Conservation (phyloP, 2,329 filamentous ascomycete genomes). For the Aspergillus piperis region DNA sequence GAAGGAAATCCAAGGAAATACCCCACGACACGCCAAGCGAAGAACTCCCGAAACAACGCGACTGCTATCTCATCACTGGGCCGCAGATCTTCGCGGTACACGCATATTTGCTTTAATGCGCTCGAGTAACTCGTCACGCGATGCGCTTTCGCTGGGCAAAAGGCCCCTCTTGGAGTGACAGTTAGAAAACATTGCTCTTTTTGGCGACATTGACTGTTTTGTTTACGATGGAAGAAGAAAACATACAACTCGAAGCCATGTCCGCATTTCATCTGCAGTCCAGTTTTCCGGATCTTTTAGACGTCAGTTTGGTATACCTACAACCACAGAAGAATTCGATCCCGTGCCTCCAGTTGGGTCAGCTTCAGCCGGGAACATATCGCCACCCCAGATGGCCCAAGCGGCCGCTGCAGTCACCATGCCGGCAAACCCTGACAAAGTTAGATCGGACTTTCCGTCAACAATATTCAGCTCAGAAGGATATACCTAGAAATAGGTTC, state of each 20-base stretch:
- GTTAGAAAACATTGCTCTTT: conserved; percentile 6
- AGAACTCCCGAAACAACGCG: not conserved
- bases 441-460: conserved; percentile 16
- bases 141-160: conserved; percentile 60
- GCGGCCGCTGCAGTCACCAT: conserved; percentile 77
- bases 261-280: conserved; percentile 75
- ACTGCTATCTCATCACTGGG: not conserved
- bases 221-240: not conserved
- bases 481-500: conserved; percentile 69
- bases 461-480: not conserved
- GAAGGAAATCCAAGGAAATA: conserved; percentile 1
- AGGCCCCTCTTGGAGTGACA: conserved; percentile 59
- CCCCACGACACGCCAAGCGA: not conserved
- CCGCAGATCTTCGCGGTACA: conserved; percentile 35
- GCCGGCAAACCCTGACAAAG: conserved; percentile 69
- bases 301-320: conserved; percentile 13
- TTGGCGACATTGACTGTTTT: not conserved
- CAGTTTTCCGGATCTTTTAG: conserved; percentile 65
- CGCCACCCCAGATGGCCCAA: conserved; percentile 82
- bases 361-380: conserved; percentile 72
- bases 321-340: not conserved
- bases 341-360: conserved; percentile 74
- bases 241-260: conserved; percentile 79
- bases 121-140: conserved; percentile 65
- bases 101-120: conserved; percentile 69